Percentiles rank a stretch among this genome's conserved stretches.
Conservation (phyloP, 2,329 filamentous ascomycete genomes). For the Aspergillus quadrilineatus region DNA sequence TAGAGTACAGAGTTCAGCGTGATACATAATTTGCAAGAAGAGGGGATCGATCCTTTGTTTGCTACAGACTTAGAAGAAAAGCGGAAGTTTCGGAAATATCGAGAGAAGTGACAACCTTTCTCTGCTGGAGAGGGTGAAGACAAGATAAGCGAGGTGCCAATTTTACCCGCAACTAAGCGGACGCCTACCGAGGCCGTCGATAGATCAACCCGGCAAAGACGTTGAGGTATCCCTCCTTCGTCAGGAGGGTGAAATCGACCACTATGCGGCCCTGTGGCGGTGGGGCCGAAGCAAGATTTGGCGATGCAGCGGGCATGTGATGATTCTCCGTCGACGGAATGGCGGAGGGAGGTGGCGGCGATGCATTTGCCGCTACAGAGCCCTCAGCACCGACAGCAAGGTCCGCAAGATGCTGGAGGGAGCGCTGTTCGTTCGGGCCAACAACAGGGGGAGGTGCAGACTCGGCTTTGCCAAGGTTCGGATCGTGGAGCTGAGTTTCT, state of each 20-base stretch:
- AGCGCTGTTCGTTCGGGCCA: conserved; percentile 45
- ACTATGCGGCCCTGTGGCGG: conserved; percentile 33
- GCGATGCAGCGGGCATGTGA: conserved; percentile 25
- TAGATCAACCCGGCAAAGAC: conserved; percentile 40
- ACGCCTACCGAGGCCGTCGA: conserved; percentile 28
- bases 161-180: not conserved
- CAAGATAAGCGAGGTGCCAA: not conserved
- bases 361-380: conserved; percentile 30
- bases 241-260: conserved; percentile 43
- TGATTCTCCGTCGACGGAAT: conserved; percentile 24
- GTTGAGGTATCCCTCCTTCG: conserved; percentile 44
- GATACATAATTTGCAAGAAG: not conserved
- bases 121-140: not conserved
- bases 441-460: conserved; percentile 34
- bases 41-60: conserved; percentile 2
- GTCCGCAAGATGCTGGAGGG: conserved; percentile 45
- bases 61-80: not conserved
- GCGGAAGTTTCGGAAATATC: not conserved
- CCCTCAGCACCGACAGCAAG: conserved; percentile 46
- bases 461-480: conserved; percentile 19
- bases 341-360: conserved; percentile 29
- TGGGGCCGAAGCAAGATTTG: conserved; percentile 26
- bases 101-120: not conserved
- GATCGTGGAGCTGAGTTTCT: conserved; percentile 32
- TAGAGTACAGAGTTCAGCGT: not conserved